Conservation (phyloP, 1,284 basidiomycete genomes). For the Laetiporus sulphureus region DNA sequence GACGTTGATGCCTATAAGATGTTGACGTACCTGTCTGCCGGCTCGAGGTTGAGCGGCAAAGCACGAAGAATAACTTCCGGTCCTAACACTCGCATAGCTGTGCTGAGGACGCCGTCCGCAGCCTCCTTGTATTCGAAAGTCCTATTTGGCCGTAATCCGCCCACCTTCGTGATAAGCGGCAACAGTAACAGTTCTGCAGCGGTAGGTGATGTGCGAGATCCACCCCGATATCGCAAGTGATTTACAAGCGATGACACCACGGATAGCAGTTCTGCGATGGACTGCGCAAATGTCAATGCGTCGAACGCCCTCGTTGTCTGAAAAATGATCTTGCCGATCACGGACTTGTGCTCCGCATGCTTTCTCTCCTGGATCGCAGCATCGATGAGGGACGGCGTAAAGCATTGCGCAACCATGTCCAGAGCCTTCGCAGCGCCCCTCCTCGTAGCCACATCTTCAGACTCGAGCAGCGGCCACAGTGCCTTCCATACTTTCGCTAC, state of each 20-base stretch:
- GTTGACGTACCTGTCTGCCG: constrained; percentile 53
- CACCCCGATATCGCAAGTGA: constrained; percentile 34
- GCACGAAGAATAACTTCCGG: constrained; percentile 72
- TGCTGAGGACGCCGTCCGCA: constrained; percentile 77
- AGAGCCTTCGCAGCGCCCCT: constrained; percentile 63
- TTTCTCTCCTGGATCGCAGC: constrained; percentile 40
- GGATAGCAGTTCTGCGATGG: constrained; percentile 67
- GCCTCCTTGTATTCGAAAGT: constrained; percentile 89
- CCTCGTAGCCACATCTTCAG: constrained; percentile 45
- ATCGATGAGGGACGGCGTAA: constrained; percentile 56
- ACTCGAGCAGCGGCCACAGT: constrained; percentile 71
- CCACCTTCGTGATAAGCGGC: constrained; percentile 71
- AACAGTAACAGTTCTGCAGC: constrained; percentile 72
- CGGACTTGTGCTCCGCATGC: constrained; percentile 42
- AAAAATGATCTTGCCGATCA: constrained; percentile 55
- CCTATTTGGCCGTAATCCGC: constrained; percentile 70
- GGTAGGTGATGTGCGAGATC: constrained; percentile 36
- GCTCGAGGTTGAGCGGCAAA: constrained; percentile 86
- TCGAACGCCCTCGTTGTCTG: constrained; percentile 64
- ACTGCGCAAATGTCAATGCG: constrained; percentile 59
- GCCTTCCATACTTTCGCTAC: constrained; percentile 70
- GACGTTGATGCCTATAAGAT: constrained; percentile 3
- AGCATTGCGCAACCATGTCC: constrained; percentile 59
- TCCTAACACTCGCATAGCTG: constrained; percentile 83
- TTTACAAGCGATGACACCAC: constrained; percentile 52